Evolutionary conservation across 2,329 filamentous ascomycete species (phyloP).

Genomic region (Penicillium brevicompactum): DNA sequence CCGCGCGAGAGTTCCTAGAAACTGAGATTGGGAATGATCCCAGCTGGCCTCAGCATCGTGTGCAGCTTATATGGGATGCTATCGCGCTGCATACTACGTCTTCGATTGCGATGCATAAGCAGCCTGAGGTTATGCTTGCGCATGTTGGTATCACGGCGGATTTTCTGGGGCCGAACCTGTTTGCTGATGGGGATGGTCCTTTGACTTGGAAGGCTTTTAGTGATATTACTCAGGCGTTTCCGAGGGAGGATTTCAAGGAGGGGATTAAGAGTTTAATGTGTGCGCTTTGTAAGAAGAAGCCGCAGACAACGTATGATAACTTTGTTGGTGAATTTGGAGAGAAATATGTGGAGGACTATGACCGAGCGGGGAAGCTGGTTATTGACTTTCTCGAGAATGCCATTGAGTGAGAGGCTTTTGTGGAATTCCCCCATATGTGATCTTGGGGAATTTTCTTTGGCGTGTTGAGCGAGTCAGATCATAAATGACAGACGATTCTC

Average conservation of each 20-base stretch:
- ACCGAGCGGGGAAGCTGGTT: not conserved
- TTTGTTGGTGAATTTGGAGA: constrained; percentile 30
- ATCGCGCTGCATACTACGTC: constrained; percentile 51
- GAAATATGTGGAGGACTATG: not conserved
- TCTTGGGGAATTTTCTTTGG: no score
- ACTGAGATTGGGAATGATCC: constrained; percentile 19
- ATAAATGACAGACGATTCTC: no score
- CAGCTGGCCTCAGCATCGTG: not conserved
- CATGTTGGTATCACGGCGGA: constrained; percentile 42
- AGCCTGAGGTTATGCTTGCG: constrained; percentile 43
- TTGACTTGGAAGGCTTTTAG: not conserved
- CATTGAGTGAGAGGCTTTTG: not conserved
- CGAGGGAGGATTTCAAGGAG: constrained; percentile 36
- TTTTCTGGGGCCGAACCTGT: constrained; percentile 38
- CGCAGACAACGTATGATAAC: constrained; percentile 42
- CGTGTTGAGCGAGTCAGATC: no score
- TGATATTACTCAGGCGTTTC: constrained; percentile 36
- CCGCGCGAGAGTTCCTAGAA: constrained; percentile 49
- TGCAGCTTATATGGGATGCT: constrained; percentile 53
- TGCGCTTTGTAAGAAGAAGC: constrained; percentile 46
- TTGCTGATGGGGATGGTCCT: not conserved
- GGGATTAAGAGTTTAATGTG: constrained; percentile 42
- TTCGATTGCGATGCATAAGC: constrained; percentile 46
- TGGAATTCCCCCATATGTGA: no score
- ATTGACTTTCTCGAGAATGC: not conserved